These are phyloP conservation scores for Podaxis sp. DNA, from an alignment of 768 basidiomycete species.

Conservation along the genomic window DNA sequence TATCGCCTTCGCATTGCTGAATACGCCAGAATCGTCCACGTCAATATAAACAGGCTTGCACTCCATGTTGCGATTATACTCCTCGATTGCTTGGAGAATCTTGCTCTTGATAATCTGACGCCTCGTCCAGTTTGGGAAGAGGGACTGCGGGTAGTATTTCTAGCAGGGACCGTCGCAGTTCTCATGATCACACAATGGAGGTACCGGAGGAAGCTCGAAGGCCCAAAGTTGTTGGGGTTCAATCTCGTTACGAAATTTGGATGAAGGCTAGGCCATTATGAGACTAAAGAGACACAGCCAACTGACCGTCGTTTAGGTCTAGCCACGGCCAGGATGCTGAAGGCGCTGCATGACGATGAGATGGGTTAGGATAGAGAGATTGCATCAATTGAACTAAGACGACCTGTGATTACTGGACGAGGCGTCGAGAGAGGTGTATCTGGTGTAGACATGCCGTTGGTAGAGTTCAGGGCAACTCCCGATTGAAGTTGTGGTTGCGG, in stretches of 20 bases:
- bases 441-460: background rate
- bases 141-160: slow-evolving; percentile 38
- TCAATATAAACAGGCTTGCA: slow-evolving; percentile 29
- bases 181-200: slow-evolving; percentile 31
- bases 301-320: slow-evolving; percentile 33
- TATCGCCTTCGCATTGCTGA: slow-evolving; percentile 25
- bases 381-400: no score
- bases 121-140: slow-evolving; percentile 55
- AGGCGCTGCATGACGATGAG: slow-evolving; percentile 42
- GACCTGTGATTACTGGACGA: background rate
- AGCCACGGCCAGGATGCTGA: slow-evolving; percentile 47
- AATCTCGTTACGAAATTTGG: slow-evolving; percentile 23
- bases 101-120: slow-evolving; percentile 38
- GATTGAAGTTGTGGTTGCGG: no score
- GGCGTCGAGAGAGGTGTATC: background rate
- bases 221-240: slow-evolving; percentile 27
- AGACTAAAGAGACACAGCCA: background rate
- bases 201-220: slow-evolving; percentile 28
- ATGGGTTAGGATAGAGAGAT: slow-evolving; percentile 28
- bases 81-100: slow-evolving; percentile 30
- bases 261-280: background rate
- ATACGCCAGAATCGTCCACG: slow-evolving; percentile 33
- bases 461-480: background rate
- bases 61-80: slow-evolving; percentile 19
- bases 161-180: slow-evolving; percentile 32